A percentile compares a stretch with the other conserved stretches of the same genome.
phyloP scores from a whole-genome alignment of 2,329 filamentous ascomycete genomes.

The Colletotrichum nymphaeae region DNA sequence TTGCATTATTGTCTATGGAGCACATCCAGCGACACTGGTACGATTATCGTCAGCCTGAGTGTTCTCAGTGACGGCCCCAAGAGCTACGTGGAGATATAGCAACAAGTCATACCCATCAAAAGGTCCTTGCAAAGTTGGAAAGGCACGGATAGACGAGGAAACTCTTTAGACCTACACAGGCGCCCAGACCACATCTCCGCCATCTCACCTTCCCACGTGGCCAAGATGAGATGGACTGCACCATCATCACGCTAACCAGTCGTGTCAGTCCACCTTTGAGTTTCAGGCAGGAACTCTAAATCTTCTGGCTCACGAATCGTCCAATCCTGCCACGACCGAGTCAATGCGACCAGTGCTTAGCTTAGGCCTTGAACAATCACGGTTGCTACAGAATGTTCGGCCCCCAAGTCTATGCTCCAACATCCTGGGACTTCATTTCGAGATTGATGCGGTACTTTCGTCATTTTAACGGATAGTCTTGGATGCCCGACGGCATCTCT shows the following conservation, averaged over 20 bases:
- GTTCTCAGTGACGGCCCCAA: background rate
- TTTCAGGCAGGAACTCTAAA: slow-evolving; percentile 33
- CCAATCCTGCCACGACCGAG: slow-evolving; percentile 3
- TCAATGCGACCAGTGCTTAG: slow-evolving; percentile 17
- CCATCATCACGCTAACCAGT: slow-evolving; percentile 3
- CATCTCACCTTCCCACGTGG: slow-evolving; percentile 34
- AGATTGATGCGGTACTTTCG: slow-evolving; percentile 2
- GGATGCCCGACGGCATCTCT: background rate
- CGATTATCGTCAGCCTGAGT: background rate
- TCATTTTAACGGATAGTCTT: background rate
- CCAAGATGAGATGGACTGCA: slow-evolving; percentile 28
- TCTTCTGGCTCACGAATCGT: background rate
- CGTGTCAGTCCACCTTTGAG: background rate
- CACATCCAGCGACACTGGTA: background rate
- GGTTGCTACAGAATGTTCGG: slow-evolving; percentile 8
- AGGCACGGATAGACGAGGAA: background rate
- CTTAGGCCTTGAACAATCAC: background rate
- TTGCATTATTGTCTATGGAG: background rate
- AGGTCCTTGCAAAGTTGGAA: too few species aligned
- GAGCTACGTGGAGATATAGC: background rate
- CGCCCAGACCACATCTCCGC: slow-evolving; percentile 8
- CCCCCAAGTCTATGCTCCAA: slow-evolving; percentile 3
- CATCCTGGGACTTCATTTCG: slow-evolving; percentile 12
- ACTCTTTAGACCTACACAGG: background rate
- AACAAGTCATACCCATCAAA: background rate